Conservation (phyloP, 2,329 filamentous ascomycete species). For the Diaporthe amygdali region DNA sequence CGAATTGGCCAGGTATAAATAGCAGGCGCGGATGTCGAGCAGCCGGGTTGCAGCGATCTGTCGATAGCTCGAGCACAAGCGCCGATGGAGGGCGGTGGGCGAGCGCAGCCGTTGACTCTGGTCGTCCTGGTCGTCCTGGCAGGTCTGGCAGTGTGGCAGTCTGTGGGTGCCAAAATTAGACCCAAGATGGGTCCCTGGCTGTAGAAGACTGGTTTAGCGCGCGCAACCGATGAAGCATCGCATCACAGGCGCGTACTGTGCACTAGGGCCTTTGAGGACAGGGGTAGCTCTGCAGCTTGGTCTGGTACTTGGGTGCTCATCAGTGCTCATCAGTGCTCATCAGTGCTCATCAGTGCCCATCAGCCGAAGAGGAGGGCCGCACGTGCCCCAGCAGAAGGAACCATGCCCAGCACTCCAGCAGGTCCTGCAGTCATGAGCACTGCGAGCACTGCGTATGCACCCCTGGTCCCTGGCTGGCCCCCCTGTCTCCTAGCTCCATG, state of each 20-base stretch:
- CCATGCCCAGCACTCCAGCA: not conserved
- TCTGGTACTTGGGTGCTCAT: not conserved
- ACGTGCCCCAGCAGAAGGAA: not conserved
- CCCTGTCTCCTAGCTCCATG: too few relatives aligned
- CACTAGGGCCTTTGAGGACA: constrained; percentile 9
- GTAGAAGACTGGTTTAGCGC: constrained; percentile 1
- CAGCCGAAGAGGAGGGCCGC: not conserved
- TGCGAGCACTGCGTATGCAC: not conserved
- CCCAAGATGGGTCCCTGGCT: not conserved
- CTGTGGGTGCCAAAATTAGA: constrained; percentile 22
- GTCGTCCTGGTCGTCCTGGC: not conserved
- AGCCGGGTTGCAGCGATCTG: constrained; percentile 3
- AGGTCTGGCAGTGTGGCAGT: not conserved
- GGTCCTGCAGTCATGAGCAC: not conserved
- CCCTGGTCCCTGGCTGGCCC: not conserved
- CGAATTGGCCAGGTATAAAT: constrained; percentile 6
- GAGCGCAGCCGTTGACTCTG: not conserved
- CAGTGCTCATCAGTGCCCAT: not conserved
- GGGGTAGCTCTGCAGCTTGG: too few relatives aligned
- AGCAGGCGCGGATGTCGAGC: constrained; percentile 19
- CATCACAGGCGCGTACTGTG: constrained; percentile 11
- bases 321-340: not conserved
- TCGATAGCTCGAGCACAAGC: constrained; percentile 18
- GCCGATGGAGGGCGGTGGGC: constrained; percentile 15
- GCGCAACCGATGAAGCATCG: not conserved